phyloP scores from a whole-genome alignment of 1,284 basidiomycete genomes.

The Fomitopsis palustris region DNA sequence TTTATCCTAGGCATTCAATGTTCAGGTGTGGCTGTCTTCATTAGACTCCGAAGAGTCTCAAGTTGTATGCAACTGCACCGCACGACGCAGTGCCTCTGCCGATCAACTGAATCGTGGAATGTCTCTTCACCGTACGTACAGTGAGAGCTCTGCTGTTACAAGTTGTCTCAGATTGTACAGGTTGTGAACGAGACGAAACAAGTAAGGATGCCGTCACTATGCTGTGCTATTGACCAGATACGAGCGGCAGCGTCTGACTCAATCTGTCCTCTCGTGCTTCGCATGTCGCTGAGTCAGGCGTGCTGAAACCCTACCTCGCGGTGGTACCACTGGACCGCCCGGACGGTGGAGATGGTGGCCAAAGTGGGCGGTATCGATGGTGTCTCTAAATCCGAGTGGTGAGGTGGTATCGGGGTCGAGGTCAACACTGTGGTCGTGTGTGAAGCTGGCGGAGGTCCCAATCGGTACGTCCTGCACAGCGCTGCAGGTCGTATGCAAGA shows the following conservation, averaged over 20 bases:
- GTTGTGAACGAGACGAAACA: not conserved
- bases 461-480: not conserved
- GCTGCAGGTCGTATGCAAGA: not conserved
- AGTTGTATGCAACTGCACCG: too few species aligned
- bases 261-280: not conserved
- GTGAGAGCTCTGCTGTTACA: not conserved
- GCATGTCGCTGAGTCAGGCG: too few species aligned
- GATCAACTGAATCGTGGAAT: not conserved
- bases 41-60: too few species aligned
- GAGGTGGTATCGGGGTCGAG: not conserved
- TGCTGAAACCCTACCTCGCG: not conserved
- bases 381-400: not conserved
- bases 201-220: not conserved
- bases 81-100: too few species aligned
- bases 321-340: not conserved
- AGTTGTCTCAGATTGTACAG: not conserved
- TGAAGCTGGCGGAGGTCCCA: not conserved
- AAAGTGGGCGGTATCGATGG: not conserved
- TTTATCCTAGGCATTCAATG: too few species aligned
- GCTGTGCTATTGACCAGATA: not conserved
- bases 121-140: not conserved
- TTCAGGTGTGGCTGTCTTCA: too few species aligned
- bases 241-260: not conserved
- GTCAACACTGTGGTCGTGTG: not conserved
- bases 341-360: not conserved